Base-by-base conservation (phyloP, 257 asterid genomes). In the Primulina tabacum region DNA sequence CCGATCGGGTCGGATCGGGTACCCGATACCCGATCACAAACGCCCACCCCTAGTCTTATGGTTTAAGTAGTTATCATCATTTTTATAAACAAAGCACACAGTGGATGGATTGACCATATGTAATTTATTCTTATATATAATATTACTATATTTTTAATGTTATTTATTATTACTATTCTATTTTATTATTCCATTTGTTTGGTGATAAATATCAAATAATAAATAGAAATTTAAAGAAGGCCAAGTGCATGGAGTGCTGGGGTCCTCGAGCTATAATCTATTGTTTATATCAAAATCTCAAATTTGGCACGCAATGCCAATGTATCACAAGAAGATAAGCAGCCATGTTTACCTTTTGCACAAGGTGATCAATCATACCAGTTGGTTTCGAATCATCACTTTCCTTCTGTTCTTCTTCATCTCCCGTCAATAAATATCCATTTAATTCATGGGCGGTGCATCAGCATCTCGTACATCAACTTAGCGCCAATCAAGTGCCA, bases 361-460 rank as follows among this genome's bases (percentile, higher is more conserved):
- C 33, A 70, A 66, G 71, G 74, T 6, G 17, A 50, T 50, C 57
- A 17, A 50, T 50, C 57, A 16, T 50, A 5, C 21, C 2, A 50
- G 20, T 50, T 17, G 20, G 21, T 20, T 50, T 16, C 21, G 57
- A 50, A 50, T 50, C 57, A 16, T 16, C 21, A 5, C 20, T 50
- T 50, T 1, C 8, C 8, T 17, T 16, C 16, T 50, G 57, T 50
- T 50, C 57, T 43, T 43, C 55, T 50, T 50, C 55, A 43, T 14
- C 57, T 50, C 57, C 57, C 20, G 16, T 50, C 57, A 50, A 12
- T 50, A 16, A 50, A 16, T 14, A 17, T 50, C n/a, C 57, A 50
- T 50, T 50, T 17, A 50, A 4, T 50, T 5, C 10, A 5, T 17
- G 16, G 21, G 57, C 57, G 57, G 57, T 50, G 57, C 57, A 50